Percentiles rank a stretch among this genome's conserved stretches.
Conservation (phyloP, 75 land plant genomes). For the Pinus tabuliformis region DNA sequence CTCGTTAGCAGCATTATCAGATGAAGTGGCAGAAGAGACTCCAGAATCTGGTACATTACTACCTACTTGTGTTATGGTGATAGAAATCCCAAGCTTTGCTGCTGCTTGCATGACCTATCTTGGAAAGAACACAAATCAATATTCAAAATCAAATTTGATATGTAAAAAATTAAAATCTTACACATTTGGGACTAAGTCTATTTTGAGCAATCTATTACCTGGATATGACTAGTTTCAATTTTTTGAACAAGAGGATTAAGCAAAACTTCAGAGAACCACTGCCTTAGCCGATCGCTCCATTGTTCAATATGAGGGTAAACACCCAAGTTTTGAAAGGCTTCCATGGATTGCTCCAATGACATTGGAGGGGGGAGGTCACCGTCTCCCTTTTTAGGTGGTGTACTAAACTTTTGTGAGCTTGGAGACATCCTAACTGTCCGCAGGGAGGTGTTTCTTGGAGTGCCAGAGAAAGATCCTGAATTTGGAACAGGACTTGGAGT, state of each 20-base stretch:
- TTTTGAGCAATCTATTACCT: constrained; percentile 37
- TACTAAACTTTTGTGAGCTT: constrained; percentile 63
- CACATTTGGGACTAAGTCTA: neutral
- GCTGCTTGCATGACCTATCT: constrained; percentile 89
- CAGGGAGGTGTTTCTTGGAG: constrained; percentile 73
- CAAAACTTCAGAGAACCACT: constrained; percentile 91
- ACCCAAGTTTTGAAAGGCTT: constrained; percentile 71
- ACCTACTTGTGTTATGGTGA: constrained; percentile 71
- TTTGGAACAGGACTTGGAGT: constrained; percentile 40
- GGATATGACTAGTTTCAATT: constrained; percentile 83
- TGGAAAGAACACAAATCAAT: constrained; percentile 2
- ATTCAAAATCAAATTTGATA: constrained; percentile 5
- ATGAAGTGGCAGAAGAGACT: constrained; percentile 27
- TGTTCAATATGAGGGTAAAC: constrained; percentile 89
- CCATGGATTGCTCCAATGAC: constrained; percentile 74
- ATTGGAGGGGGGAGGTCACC: constrained; percentile 84
- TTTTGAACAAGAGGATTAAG: constrained; percentile 79
- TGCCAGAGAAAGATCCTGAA: constrained; percentile 58
- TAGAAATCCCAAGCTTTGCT: constrained; percentile 64
- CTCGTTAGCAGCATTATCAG: constrained; percentile 54
- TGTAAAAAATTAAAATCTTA: neutral
- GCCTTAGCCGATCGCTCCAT: constrained; percentile 94
- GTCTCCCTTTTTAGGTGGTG: constrained; percentile 94
- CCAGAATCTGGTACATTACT: constrained; percentile 29
- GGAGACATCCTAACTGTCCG: constrained; percentile 97